Evolutionary conservation across 2,329 filamentous ascomycete species (phyloP), one percentile per base, ranked within the genome.

Genomic region (Cephalotrichum gorgonifer): DNA sequence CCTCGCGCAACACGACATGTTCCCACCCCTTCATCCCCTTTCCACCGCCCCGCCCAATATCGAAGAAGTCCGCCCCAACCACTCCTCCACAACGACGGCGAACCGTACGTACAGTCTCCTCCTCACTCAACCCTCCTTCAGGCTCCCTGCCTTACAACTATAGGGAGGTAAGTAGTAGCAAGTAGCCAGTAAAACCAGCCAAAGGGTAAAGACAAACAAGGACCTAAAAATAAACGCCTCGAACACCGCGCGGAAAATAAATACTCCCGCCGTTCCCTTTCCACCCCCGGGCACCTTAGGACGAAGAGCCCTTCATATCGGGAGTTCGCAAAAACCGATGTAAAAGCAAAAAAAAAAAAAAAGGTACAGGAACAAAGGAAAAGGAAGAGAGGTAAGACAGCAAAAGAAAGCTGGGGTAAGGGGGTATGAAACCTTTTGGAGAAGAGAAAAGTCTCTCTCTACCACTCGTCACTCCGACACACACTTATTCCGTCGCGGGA

Each of bases 181-280:
- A 20, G 20, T 8, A 35, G 15, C 9, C 12, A 38, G 14, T n/a
- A n/a, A n/a, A 15, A 20, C 33, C 33, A 12, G 31, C 20, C 33
- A 38, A 38, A 15, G 12, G 6, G 9, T n/a, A 14, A 9, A 4
- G n/a, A 20, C 17, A 20, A 35, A n/a, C 9, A n/a, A 38, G 14
- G n/a, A n/a, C 33, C 33, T 38, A 35, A 47, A 47, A 38, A n/a
- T 41, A 50, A 51, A 49, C 39, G 45, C 42, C 47, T 14, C 20
- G 44, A 49, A 49, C 47, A 44, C 47, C 47, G 23, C 42, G 47
- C 47, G 27, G 41, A 48, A 15, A 44, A 44, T 20, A 38, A 43
- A 48, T 48, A 38, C n/a, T n/a, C n/a, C 38, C 31, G 23, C n/a
- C 44, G 20, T 12, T 41, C 33, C 26, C 33, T 25, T 38, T 39